Evolutionary conservation across 192 early-diverging fungal species (phyloP), one percentile per base, ranked within the genome.

Genomic region (Backusella luteola): DNA sequence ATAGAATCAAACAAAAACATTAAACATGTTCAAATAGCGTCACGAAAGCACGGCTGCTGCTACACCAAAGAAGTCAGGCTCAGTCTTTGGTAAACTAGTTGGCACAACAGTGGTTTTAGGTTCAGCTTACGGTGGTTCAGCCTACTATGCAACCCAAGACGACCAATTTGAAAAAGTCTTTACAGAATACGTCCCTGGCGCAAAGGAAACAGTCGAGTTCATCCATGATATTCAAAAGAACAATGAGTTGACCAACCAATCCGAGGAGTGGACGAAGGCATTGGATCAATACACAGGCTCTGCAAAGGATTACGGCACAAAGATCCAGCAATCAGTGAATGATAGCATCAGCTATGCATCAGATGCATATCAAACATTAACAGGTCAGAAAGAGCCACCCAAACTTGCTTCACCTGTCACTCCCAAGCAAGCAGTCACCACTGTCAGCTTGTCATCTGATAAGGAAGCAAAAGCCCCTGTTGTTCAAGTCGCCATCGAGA

Each of bases 121-220:
- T 5, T 41, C 38, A 39, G 68, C 34, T 11, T 69, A 69, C 21
- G 68, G 68, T 14, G 87, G 87, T 1, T 79, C 83, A 29, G 81
- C 84, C 9, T 86, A 85, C 49, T 86, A 87, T 66, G 84, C 89
- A 39, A 53, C 81, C 39, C 66, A 81, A 2, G 77, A 90, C 77
- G 80, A 84, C 19, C 75, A 83, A 19, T 90, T 93, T 77, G 88
- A 83, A 29, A 82, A 86, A 66, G 56, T 72, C 56, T 93, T 91
- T 75, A 87, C 86, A 52, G 73, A 84, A 39, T 83, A 85, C 52
- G 85, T 91, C 41, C 90, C 89, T 63, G 88, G 87, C 1, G 90
- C 84, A 36, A 74, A 84, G 46, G 76, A 80, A 72, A 81, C 87
- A 68, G 82, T 88, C 75, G 81, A 85, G 49, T 82, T 84, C 59